These are phyloP conservation scores for Diaporthe sp. DNA, from an alignment of 2,329 filamentous ascomycete genomes.

Conservation along the genomic window DNA sequence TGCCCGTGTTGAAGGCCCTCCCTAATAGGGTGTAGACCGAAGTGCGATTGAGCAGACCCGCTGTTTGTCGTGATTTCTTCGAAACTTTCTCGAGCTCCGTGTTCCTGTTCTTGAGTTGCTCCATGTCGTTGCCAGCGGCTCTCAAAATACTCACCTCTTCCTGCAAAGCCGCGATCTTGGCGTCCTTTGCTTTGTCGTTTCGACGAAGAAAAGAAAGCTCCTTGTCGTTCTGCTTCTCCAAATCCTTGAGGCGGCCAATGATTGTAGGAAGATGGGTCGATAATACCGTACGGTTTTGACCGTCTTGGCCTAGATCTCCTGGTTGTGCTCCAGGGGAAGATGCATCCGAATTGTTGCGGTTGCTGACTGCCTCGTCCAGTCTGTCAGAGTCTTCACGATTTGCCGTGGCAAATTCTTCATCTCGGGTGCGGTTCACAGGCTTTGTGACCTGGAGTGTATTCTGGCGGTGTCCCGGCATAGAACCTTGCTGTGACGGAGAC, in stretches of 20 bases:
- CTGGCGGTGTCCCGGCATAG: neutral
- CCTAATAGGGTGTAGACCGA: neutral
- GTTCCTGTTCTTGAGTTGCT: neutral
- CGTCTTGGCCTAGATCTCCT: neutral
- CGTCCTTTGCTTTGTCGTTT: neutral
- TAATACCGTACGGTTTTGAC: fast-evolving
- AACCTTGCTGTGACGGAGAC: neutral
- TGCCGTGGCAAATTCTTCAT: neutral
- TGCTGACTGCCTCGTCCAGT: neutral
- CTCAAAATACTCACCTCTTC: neutral
- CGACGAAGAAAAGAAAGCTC: neutral
- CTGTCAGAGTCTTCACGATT: neutral
- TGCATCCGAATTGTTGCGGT: neutral
- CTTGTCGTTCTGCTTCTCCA: neutral
- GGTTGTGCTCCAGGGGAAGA: neutral
- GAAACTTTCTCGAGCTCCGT: neutral
- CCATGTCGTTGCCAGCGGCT: neutral
- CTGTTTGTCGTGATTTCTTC: neutral
- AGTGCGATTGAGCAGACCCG: neutral
- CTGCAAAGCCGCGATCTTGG: neutral
- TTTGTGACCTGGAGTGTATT: too few relatives aligned
- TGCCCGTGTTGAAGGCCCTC: neutral
- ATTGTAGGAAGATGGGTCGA: neutral
- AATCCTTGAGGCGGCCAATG: neutral
- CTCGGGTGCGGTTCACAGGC: too few relatives aligned